phyloP scores from a whole-genome alignment of 345 rosid genomes.

The Noccaea caerulescens region DNA sequence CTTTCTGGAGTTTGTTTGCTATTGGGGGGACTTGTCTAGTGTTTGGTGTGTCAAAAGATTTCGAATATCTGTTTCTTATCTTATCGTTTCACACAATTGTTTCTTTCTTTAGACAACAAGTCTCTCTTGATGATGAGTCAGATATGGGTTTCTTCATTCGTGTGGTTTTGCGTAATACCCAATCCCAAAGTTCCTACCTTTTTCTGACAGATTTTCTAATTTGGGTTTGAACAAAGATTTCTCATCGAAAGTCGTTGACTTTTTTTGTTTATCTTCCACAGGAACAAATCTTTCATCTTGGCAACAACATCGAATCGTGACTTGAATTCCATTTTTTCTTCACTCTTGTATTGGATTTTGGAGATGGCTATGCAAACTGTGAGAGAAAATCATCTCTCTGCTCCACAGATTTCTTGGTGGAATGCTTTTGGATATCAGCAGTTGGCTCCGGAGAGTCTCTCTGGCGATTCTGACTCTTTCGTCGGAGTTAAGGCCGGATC shows the following conservation, averaged over 20 bases:
- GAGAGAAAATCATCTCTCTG: constrained; percentile 65
- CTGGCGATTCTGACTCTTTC: constrained; percentile 53
- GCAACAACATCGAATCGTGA: constrained; percentile 12
- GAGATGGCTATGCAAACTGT: constrained; percentile 83
- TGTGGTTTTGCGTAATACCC: constrained; percentile 41
- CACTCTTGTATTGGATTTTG: constrained; percentile 19
- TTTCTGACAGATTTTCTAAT: not conserved
- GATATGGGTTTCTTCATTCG: constrained; percentile 35
- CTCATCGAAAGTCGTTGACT: constrained; percentile 32
- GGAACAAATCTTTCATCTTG: constrained; percentile 41
- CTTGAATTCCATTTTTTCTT: not conserved
- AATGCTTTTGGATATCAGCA: constrained; percentile 60
- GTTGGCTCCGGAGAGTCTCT: constrained; percentile 49
- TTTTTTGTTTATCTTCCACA: constrained; percentile 39
- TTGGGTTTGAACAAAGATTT: constrained; percentile 31
- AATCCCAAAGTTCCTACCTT: constrained; percentile 38
- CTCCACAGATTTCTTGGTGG: constrained; percentile 71
- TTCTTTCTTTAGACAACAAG: constrained; percentile 38
- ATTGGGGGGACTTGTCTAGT: constrained; percentile 25
- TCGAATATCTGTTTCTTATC: constrained; percentile 21
- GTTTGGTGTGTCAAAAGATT: constrained; percentile 27
- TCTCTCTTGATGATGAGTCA: constrained; percentile 43
- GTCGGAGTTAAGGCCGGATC: constrained; percentile 48
- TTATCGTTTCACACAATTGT: constrained; percentile 25
- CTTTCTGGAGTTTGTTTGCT: constrained; percentile 24